These are phyloP conservation scores for Penicillium cinerascens DNA, from an alignment of 495 filamentous ascomycete species.

Conservation along the genomic window DNA sequence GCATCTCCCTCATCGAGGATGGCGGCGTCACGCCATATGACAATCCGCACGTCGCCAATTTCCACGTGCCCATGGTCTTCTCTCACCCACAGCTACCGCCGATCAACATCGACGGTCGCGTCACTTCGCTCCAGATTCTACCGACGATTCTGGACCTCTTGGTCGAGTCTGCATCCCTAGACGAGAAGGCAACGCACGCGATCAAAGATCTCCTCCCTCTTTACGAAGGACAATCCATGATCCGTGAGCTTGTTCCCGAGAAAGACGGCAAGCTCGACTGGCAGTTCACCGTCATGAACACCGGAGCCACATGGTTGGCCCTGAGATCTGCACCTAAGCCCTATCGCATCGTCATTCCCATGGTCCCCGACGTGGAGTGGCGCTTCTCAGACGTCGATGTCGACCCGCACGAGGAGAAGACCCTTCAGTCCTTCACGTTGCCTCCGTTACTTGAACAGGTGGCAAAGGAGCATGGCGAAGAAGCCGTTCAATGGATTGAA, in stretches of 20 bases:
- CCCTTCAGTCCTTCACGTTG: slow-evolving; percentile 26
- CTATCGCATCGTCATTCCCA: slow-evolving; percentile 35
- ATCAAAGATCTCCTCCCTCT: slow-evolving; percentile 36
- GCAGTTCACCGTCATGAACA: slow-evolving; percentile 45
- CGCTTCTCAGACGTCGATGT: slow-evolving; percentile 34
- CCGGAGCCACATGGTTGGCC: slow-evolving; percentile 35
- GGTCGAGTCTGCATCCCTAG: slow-evolving; percentile 31
- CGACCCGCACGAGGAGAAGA: slow-evolving; percentile 32
- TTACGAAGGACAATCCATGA: slow-evolving; percentile 45
- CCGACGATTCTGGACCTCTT: slow-evolving; percentile 44
- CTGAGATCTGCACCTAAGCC: slow-evolving; percentile 28
- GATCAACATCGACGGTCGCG: slow-evolving; percentile 31
- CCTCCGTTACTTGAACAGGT: slow-evolving; percentile 23
- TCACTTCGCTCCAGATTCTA: slow-evolving; percentile 37
- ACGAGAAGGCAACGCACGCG: slow-evolving; percentile 16
- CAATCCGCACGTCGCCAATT: slow-evolving; percentile 39
- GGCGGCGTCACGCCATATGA: slow-evolving; percentile 31
- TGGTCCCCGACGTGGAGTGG: slow-evolving; percentile 35
- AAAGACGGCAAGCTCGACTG: slow-evolving; percentile 26
- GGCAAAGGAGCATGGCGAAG: slow-evolving; percentile 24
- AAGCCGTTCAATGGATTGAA: slow-evolving; percentile 35
- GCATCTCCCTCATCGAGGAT: slow-evolving; percentile 32
- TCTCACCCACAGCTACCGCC: slow-evolving; percentile 37
- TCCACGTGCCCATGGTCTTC: slow-evolving; percentile 40
- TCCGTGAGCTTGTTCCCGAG: slow-evolving; percentile 27